A percentile compares a stretch with the other conserved stretches of the same genome.
These are phyloP conservation scores for Penicillium cosmopolitanum DNA, from an alignment of 495 filamentous ascomycete species.

Conservation along the genomic window DNA sequence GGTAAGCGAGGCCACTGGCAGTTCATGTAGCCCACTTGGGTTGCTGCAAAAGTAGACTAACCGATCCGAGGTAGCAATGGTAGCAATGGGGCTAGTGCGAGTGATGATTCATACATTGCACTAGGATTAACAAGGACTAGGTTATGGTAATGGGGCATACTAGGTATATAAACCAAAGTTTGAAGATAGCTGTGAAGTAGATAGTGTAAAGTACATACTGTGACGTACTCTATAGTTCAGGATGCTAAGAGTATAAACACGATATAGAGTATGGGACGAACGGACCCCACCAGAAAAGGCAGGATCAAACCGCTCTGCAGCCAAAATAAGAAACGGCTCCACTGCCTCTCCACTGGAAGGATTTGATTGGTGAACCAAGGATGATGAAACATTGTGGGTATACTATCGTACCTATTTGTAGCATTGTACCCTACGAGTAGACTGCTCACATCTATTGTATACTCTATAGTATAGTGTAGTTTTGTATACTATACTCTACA, in stretches of 20 bases:
- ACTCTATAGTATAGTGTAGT: too few relatives aligned
- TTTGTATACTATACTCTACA: too few relatives aligned
- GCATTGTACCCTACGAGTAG: too few relatives aligned
- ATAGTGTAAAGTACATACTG: not conserved
- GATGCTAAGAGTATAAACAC: too few relatives aligned
- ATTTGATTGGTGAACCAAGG: slow-evolving; percentile 7
- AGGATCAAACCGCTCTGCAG: not conserved
- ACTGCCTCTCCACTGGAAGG: not conserved
- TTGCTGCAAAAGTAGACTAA: not conserved
- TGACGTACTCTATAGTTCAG: not conserved
- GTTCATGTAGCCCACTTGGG: not conserved
- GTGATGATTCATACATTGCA: not conserved
- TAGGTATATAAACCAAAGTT: too few relatives aligned
- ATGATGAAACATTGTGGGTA: slow-evolving; percentile 23
- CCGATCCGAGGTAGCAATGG: not conserved
- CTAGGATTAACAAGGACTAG: not conserved
- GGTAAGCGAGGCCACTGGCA: too few relatives aligned
- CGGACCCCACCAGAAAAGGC: too few relatives aligned
- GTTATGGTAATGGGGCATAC: too few relatives aligned
- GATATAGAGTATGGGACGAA: too few relatives aligned
- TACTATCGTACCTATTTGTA: too few relatives aligned
- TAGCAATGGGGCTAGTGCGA: not conserved
- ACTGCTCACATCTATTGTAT: too few relatives aligned
- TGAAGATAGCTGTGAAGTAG: too few relatives aligned
- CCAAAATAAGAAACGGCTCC: slow-evolving; percentile 1